Conservation (phyloP, 306 rosid species). For the Trichosanthes truncata region DNA sequence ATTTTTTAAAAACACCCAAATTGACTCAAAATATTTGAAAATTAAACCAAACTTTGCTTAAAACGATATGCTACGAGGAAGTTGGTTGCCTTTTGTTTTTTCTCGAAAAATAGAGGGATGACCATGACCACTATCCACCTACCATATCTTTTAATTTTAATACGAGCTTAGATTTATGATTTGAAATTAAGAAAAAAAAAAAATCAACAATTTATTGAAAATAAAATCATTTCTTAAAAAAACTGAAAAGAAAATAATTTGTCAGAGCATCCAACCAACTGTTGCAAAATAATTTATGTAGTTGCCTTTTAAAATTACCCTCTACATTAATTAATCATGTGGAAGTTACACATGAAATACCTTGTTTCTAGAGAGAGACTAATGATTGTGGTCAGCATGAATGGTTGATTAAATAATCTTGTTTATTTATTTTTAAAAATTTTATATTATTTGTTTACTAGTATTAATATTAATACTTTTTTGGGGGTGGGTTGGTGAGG, state of each 20-base stretch:
- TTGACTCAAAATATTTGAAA: background rate
- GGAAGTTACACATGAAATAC: background rate
- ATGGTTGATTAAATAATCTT: background rate
- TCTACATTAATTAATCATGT: background rate
- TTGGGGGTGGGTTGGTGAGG: background rate
- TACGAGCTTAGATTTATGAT: background rate
- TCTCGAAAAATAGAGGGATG: background rate
- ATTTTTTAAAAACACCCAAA: background rate
- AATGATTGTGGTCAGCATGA: slow-evolving; percentile 4
- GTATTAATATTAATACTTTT: background rate
- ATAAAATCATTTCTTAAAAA: background rate
- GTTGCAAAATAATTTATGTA: background rate
- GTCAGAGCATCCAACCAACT: slow-evolving; percentile 5
- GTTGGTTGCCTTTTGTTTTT: background rate
- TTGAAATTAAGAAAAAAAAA: background rate
- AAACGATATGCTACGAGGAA: background rate
- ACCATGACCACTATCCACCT: background rate
- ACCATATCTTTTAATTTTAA: background rate
- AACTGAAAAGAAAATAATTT: background rate
- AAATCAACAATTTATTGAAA: background rate
- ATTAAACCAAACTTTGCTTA: background rate
- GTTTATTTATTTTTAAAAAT: background rate
- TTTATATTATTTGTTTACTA: background rate
- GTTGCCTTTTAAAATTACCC: background rate
- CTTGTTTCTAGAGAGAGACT: background rate